Evolutionary conservation across 305 asterid genomes (phyloP).

Genomic region (Fraxinus floribunda): DNA sequence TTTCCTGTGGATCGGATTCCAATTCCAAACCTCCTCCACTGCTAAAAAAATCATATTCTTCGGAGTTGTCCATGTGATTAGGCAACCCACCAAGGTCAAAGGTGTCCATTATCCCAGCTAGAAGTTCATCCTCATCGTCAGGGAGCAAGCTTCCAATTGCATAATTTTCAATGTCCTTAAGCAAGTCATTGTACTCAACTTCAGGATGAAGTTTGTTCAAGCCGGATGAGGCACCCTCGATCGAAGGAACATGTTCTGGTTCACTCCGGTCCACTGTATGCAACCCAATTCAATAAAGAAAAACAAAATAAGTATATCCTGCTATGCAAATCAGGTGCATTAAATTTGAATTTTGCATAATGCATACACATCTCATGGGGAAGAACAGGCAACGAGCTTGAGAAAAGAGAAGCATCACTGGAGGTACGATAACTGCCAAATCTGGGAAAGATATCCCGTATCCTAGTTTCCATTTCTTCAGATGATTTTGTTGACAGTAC

Average conservation of each 20-base stretch:
- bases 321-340: background rate
- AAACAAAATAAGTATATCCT: background rate
- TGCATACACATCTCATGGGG: slow-evolving; percentile 46
- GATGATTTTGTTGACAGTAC: slow-evolving; percentile 25
- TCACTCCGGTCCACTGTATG: slow-evolving; percentile 36
- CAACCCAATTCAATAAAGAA: slow-evolving; percentile 21
- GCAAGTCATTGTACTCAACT: slow-evolving; percentile 31
- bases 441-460: slow-evolving; percentile 37
- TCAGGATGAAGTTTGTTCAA: slow-evolving; percentile 32
- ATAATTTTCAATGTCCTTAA: slow-evolving; percentile 31
- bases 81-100: slow-evolving; percentile 40
- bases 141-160: slow-evolving; percentile 60
- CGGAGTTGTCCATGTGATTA: slow-evolving; percentile 42
- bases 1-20: slow-evolving; percentile 55
- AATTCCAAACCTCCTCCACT: slow-evolving; percentile 78
- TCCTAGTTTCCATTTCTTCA: slow-evolving; percentile 37
- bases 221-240: slow-evolving; percentile 32
- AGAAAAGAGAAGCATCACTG: slow-evolving; percentile 50
- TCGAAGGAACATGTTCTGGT: slow-evolving; percentile 24
- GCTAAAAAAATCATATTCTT: slow-evolving; percentile 63
- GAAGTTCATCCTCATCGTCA: slow-evolving; percentile 65
- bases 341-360: background rate
- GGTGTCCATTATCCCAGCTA: slow-evolving; percentile 35
- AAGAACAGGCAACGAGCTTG: slow-evolving; percentile 62
- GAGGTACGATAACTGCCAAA: slow-evolving; percentile 33